These are phyloP conservation scores for Claviceps pazoutovae DNA, from an alignment of 2,329 filamentous ascomycete species.

Conservation along the genomic window DNA sequence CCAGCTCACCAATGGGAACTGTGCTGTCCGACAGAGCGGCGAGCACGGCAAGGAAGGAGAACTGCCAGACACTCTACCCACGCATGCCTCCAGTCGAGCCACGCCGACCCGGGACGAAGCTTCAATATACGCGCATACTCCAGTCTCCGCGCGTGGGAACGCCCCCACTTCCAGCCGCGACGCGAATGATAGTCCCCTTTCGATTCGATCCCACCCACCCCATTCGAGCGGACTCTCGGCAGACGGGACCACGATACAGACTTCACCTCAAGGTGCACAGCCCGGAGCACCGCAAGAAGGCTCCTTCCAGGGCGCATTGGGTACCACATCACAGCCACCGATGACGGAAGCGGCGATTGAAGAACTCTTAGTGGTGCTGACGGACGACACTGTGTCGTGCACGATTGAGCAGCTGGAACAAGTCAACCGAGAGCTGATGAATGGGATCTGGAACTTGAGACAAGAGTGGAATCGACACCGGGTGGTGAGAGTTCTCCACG, in stretches of 20 bases:
- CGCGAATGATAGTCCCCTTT: conserved; percentile 22
- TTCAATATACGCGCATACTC: conserved; percentile 46
- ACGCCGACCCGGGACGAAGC: conserved; percentile 33
- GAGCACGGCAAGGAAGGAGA: conserved; percentile 22
- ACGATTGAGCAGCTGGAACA: conserved; percentile 92
- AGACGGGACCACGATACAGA: conserved; percentile 13
- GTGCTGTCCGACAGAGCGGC: conserved; percentile 28
- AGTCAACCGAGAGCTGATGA: conserved; percentile 82
- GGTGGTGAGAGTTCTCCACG: conserved; percentile 49
- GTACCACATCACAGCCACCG: conserved; percentile 28
- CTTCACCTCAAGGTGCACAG: conserved; percentile 19
- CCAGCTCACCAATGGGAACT: conserved; percentile 56
- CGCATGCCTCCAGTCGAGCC: conserved; percentile 26
- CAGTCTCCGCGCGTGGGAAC: conserved; percentile 30
- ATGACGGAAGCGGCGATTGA: conserved; percentile 36
- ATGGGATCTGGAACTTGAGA: conserved; percentile 67
- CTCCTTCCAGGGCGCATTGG: conserved; percentile 18
- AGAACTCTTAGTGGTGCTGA: conserved; percentile 48
- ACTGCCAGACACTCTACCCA: conserved; percentile 38
- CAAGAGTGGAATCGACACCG: conserved; percentile 71
- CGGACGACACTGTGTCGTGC: conserved; percentile 56
- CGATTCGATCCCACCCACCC: conserved; percentile 20
- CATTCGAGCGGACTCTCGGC: conserved; percentile 19
- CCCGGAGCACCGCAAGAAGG: conserved; percentile 7
- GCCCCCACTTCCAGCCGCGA: conserved; percentile 12